Conservation (phyloP, 441 rosid genomes). For the Cnidoscolus chayamansa region DNA sequence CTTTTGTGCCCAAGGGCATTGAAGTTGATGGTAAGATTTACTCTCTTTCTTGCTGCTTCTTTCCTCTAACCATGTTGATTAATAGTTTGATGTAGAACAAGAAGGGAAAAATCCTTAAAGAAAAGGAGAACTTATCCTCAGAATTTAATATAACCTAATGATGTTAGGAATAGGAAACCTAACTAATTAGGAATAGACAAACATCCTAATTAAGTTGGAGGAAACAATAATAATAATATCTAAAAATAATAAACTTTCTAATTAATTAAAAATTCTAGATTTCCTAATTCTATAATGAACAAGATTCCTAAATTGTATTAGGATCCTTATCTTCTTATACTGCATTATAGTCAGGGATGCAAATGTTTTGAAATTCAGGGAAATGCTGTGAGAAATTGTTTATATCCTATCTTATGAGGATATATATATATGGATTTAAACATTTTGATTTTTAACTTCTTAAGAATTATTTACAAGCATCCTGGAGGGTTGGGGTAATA, state of each 20-base stretch:
- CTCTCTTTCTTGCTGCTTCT: conserved; percentile 1
- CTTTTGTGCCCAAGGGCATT: conserved; percentile 94
- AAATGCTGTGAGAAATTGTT: neutral
- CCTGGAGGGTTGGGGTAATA: neutral
- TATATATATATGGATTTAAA: neutral
- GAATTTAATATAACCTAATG: too few relatives aligned
- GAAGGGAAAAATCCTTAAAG: too few relatives aligned
- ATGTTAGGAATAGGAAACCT: too few relatives aligned
- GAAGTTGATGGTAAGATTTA: conserved; percentile 80
- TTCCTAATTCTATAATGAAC: too few relatives aligned
- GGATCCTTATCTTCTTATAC: too few relatives aligned
- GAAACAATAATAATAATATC: too few relatives aligned
- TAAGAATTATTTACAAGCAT: neutral
- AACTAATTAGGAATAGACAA: too few relatives aligned
- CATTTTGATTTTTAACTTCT: neutral
- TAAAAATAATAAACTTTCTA: too few relatives aligned
- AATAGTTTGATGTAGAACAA: neutral
- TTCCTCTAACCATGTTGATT: neutral
- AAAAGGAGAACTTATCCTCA: too few relatives aligned
- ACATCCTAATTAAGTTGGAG: too few relatives aligned
- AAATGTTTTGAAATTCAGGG: neutral
- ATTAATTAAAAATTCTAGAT: too few relatives aligned
- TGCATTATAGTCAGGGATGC: neutral
- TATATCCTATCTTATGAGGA: neutral
- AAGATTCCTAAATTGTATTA: too few relatives aligned